These are phyloP conservation scores for Lachnellula arida DNA, from an alignment of 2,329 filamentous ascomycete genomes.

Conservation along the genomic window DNA sequence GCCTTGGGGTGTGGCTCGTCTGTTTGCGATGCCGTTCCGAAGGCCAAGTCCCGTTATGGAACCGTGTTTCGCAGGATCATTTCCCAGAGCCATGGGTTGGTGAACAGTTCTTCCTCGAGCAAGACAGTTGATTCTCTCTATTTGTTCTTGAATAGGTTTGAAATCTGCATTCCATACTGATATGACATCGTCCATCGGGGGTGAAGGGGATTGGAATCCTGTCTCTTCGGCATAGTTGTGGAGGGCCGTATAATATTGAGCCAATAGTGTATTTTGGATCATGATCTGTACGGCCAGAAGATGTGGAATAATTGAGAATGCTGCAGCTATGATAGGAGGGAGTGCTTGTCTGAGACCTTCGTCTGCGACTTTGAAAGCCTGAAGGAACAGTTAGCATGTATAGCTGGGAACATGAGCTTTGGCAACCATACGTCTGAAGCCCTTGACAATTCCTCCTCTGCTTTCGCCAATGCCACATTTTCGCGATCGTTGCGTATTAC, in stretches of 20 bases:
- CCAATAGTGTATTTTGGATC: slow-evolving; percentile 73
- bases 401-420: slow-evolving; percentile 1
- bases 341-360: slow-evolving; percentile 67
- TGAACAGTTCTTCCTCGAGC: slow-evolving; percentile 63
- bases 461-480: slow-evolving; percentile 63
- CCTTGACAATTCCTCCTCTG: slow-evolving; percentile 63
- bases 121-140: slow-evolving; percentile 62
- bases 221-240: slow-evolving; percentile 68
- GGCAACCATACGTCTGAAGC: slow-evolving; percentile 53
- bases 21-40: slow-evolving; percentile 38
- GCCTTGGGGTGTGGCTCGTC: slow-evolving; percentile 39
- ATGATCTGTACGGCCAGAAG: slow-evolving; percentile 66
- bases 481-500: slow-evolving; percentile 67
- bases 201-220: slow-evolving; percentile 65
- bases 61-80: slow-evolving; percentile 28
- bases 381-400: slow-evolving; percentile 12
- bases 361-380: slow-evolving; percentile 73
- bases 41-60: slow-evolving; percentile 28
- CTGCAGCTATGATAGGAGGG: slow-evolving; percentile 64
- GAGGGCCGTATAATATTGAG: slow-evolving; percentile 71
- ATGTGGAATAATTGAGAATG: slow-evolving; percentile 69
- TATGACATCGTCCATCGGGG: slow-evolving; percentile 67
- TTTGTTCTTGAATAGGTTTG: slow-evolving; percentile 57
- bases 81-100: slow-evolving; percentile 40
- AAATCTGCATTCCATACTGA: slow-evolving; percentile 60